Evolutionary conservation across 2,329 filamentous ascomycete species (phyloP).

Genomic region (Claviceps humidiphila): DNA sequence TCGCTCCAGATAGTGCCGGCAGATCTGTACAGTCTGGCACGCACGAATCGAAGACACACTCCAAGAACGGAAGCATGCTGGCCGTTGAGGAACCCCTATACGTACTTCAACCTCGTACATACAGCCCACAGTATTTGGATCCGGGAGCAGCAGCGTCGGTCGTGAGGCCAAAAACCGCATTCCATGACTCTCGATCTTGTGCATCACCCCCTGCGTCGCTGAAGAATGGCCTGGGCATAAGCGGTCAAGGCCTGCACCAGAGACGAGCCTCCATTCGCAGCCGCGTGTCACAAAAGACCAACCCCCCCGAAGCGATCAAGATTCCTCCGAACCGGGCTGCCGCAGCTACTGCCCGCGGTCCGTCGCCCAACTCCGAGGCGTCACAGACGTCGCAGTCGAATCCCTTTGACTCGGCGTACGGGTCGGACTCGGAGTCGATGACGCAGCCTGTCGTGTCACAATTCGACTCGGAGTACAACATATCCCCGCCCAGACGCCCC

Average conservation of each 20-base stretch:
- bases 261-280: slow-evolving; percentile 37
- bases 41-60: slow-evolving; percentile 1
- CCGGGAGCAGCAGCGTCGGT: background rate
- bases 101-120: slow-evolving; percentile 43
- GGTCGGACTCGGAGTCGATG: slow-evolving; percentile 31
- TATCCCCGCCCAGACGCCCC: slow-evolving; percentile 11
- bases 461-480: slow-evolving; percentile 20
- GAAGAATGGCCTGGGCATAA: background rate
- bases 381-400: slow-evolving; percentile 17
- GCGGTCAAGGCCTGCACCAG: slow-evolving; percentile 6
- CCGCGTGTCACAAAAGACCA: slow-evolving; percentile 39
- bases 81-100: slow-evolving; percentile 28
- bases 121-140: slow-evolving; percentile 28
- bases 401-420: slow-evolving; percentile 34
- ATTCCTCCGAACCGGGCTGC: slow-evolving; percentile 28
- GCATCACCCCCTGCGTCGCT: background rate
- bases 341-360: slow-evolving; percentile 13
- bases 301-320: slow-evolving; percentile 38
- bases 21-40: background rate
- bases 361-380: slow-evolving; percentile 19
- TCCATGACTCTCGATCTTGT: background rate
- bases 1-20: background rate
- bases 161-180: background rate
- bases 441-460: slow-evolving; percentile 18
- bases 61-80: slow-evolving; percentile 8